Evolutionary conservation across 2,329 filamentous ascomycete species (phyloP), one percentile per base, ranked within the genome.

Genomic region (Chalaropsis thielavioides): DNA sequence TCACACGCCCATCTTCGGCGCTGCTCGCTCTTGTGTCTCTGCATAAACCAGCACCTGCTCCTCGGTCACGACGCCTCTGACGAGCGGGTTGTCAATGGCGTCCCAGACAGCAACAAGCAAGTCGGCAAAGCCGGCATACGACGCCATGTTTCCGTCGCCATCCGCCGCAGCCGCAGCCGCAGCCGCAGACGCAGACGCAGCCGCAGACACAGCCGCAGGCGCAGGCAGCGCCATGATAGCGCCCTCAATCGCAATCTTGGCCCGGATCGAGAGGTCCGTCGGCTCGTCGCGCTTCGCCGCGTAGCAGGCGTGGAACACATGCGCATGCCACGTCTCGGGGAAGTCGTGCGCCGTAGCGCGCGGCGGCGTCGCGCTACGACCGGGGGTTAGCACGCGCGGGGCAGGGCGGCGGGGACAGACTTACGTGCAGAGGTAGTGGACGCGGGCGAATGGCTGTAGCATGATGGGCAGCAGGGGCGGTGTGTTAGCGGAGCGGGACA

Each of bases 51-150:
- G 31, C 22, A 46, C 56, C 59, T 65, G 46, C n/a, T 65, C 64
- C 38, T 65, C 64, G 5, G 64, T 65, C 6, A 65, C 59, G 4
- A 65, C 64, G 13, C 64, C 59, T 13, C 64, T n/a, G 1, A 65
- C 64, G 19, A 65, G 41, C 10, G 64, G 64, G 27, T 65, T 62
- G n/a, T 65, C 64, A 22, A 65, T 62, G n/a, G 60, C 64, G 10
- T 58, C 60, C 59, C 59, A 65, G 38, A 65, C 49, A 2, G 46
- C 60, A 24, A 65, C 59, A 2, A 65, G 49, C 15, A 65, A 24
- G 22, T 62, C 60, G 10, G 49, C 59, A 44, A 58, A 46, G 22
- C 49, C 59, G 24, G 49, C 24, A 27, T 62, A 61, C 24, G 62
- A 41, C 15, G 35, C 46, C 11, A 63, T 10, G 22, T 38, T 54